Evolutionary conservation across 2,329 filamentous ascomycete genomes (phyloP).

Genomic region (Lomentospora prolificans): DNA sequence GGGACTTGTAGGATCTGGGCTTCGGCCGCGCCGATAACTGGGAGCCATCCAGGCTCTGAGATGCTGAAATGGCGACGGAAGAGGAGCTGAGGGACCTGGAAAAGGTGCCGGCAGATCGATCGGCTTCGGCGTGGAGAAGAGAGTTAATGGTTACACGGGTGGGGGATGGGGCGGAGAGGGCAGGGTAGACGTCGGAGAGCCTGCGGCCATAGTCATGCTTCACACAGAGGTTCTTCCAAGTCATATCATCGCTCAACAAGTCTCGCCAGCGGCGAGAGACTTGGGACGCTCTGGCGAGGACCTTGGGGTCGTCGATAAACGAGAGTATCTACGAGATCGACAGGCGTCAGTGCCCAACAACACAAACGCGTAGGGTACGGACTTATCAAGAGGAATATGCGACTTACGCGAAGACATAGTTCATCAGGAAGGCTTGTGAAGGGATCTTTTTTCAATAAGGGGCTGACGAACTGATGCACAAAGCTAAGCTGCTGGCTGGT

Average conservation of each 20-base stretch:
- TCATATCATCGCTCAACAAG: conserved; percentile 89
- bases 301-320: conserved; percentile 94
- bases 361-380: too few species aligned
- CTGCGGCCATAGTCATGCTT: conserved; percentile 78
- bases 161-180: background rate
- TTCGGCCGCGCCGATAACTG: conserved; percentile 41
- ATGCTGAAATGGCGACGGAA: conserved; percentile 30
- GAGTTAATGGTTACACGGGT: conserved; percentile 2
- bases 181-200: conserved; percentile 37
- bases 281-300: conserved; percentile 84
- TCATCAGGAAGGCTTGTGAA: conserved; percentile 90
- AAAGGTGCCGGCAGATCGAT: conserved; percentile 11
- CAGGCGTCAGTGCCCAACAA: background rate
- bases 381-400: background rate
- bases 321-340: conserved; percentile 63
- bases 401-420: conserved; percentile 72
- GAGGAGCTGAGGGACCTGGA: conserved; percentile 29
- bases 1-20: conserved; percentile 80
- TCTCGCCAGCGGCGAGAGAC: conserved; percentile 95
- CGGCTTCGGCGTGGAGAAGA: conserved; percentile 2
- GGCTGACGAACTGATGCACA: conserved; percentile 91
- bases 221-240: conserved; percentile 94
- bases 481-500: conserved; percentile 93
- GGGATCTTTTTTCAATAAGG: conserved; percentile 88
- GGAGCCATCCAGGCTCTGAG: conserved; percentile 25